Evolutionary conservation across 345 rosid genomes (phyloP), one percentile per base, ranked within the genome.

Genomic region (Viola odorata): DNA sequence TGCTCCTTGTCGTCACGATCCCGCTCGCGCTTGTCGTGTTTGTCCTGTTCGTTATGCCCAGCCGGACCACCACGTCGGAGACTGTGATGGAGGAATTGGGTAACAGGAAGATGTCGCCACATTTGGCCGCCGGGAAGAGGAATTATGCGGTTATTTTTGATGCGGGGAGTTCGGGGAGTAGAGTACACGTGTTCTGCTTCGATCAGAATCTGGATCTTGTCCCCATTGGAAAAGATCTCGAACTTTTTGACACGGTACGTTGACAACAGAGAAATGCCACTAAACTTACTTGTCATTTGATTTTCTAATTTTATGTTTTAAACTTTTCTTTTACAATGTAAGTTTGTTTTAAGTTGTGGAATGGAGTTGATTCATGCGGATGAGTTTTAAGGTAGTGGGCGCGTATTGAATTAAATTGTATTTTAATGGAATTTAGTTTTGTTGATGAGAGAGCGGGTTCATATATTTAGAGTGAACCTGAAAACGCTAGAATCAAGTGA

Each of bases 161-260:
- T 37, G 99, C 99, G 5, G 97, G 99, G 0, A 94, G 97, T 67
- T 90, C 99, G 12, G 97, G 97, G 17, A 94, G 99, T 67, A 80
- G 99, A 38, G 99, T 94, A 10, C 99, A 94, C 58, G 99, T 94
- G 52, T 90, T 61, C 65, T 94, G 97, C 69, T 94, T 94, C 37
- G 96, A 94, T 79, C 83, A 67, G 45, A 83, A 90, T 65, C 60
- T 85, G 86, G 95, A 94, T 94, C 99, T 94, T 58, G 74, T 94
- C 58, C 95, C 94, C 38, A 82, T 94, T 7, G 97, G 95, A 38
- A 74, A 77, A 61, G 92, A 84, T 64, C 87, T 94, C 51, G 99
- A 94, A 91, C 89, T 94, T 59, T 94, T 90, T 57, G 54, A 72
- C 14, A 84, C 85, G 82, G 96, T 89, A 64, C 41, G 49, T 44